Percentiles rank a stretch among this genome's conserved stretches.
Evolutionary conservation across 495 filamentous ascomycete species (phyloP).

Genomic region (Durotheca rogersii): DNA sequence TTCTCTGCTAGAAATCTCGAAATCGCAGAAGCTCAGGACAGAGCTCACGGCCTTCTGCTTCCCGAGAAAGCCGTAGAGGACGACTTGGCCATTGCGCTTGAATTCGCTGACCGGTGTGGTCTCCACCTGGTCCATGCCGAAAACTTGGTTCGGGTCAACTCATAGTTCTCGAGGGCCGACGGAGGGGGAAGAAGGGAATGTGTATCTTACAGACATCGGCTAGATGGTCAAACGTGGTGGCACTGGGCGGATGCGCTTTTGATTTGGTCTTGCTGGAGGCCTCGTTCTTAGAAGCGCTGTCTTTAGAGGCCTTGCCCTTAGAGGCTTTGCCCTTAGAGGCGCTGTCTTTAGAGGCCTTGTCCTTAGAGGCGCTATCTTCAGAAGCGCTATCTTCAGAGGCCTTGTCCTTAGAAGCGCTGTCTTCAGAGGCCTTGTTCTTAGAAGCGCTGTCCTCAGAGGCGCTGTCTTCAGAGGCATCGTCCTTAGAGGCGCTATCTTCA

Average conservation of each 20-base stretch:
- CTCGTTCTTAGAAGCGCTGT: no score
- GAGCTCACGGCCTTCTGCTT: constrained; percentile 61
- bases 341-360: background rate
- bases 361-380: background rate
- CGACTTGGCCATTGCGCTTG: constrained; percentile 51
- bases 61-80: constrained; percentile 72
- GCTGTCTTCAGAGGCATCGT: background rate
- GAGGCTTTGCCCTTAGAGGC: background rate
- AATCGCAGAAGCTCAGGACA: constrained; percentile 66
- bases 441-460: background rate
- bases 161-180: no score
- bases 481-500: background rate
- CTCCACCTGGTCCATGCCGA: no score
- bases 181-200: no score
- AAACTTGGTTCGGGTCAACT: constrained; percentile 52
- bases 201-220: no score
- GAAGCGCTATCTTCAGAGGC: no score
- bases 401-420: background rate
- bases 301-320: background rate
- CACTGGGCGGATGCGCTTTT: no score
- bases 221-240: no score
- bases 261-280: no score
- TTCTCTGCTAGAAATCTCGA: constrained; percentile 41
- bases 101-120: constrained; percentile 44
- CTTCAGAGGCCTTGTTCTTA: background rate